Percentiles rank a stretch among this genome's conserved stretches.
Conservation (phyloP, 2,329 filamentous ascomycete species). For the Simplicillium sp. region DNA sequence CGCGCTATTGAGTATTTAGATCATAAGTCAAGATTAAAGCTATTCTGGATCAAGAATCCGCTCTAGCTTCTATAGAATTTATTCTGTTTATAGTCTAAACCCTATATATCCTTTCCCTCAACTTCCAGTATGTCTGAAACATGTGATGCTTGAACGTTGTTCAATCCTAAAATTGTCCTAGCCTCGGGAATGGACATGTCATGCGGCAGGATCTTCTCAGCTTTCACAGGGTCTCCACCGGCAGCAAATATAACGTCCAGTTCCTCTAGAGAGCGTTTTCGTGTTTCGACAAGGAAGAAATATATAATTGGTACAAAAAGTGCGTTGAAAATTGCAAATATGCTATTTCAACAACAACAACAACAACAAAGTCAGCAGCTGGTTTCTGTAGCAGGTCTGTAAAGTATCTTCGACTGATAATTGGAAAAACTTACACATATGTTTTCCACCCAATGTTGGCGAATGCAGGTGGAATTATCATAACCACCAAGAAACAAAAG, state of each 20-base stretch:
- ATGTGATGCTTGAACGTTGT: background rate
- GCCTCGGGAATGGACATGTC: background rate
- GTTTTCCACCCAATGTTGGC: conserved; percentile 1
- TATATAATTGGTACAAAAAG: background rate
- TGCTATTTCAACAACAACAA: too few relatives aligned
- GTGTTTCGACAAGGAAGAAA: background rate
- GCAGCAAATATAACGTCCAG: background rate
- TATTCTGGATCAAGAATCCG: too few relatives aligned
- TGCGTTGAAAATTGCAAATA: background rate
- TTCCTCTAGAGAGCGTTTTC: background rate
- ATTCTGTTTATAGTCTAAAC: too few relatives aligned
- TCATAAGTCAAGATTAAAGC: too few relatives aligned
- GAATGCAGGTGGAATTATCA: background rate
- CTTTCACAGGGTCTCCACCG: background rate
- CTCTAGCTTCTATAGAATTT: too few relatives aligned
- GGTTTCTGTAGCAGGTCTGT: background rate
- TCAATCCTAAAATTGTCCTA: background rate
- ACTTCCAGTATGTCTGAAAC: background rate
- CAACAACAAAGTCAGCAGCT: background rate
- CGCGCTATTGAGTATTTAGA: too few relatives aligned
- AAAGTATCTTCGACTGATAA: background rate
- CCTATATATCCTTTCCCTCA: background rate
- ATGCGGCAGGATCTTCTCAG: background rate
- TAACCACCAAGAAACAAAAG: too few relatives aligned
- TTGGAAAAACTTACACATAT: background rate